These are phyloP conservation scores for Platanthera guangdongensis DNA, from an alignment of 106 monocot genomes.

Conservation along the genomic window DNA sequence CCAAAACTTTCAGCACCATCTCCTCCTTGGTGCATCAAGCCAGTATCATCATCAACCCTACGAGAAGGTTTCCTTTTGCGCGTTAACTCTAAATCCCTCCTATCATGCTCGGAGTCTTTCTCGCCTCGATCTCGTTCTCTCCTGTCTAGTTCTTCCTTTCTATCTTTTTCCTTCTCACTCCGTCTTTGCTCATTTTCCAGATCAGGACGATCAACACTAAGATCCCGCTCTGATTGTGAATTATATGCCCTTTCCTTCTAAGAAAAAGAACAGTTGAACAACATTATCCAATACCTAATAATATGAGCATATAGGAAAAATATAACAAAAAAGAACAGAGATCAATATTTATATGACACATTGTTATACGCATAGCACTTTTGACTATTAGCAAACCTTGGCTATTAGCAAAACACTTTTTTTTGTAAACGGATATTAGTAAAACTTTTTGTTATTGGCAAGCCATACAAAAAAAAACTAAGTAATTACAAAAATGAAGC, in stretches of 20 bases:
- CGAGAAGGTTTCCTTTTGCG: slow-evolving; percentile 46
- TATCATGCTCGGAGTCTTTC: slow-evolving; percentile 66
- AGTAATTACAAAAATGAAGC: background rate
- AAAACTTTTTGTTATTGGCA: background rate
- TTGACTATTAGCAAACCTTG: too few species aligned
- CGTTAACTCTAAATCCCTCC: slow-evolving; percentile 36
- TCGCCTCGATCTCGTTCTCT: slow-evolving; percentile 61
- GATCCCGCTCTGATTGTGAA: slow-evolving; percentile 46
- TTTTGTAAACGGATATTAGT: too few species aligned
- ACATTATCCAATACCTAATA: background rate
- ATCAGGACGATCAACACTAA: slow-evolving; percentile 72
- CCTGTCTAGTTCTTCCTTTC: slow-evolving; percentile 64
- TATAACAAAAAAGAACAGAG: background rate
- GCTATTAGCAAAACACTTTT: too few species aligned
- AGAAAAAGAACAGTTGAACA: background rate
- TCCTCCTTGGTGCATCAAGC: slow-evolving; percentile 33
- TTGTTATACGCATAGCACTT: background rate
- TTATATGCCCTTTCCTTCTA: slow-evolving; percentile 67
- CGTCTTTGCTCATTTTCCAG: slow-evolving; percentile 63
- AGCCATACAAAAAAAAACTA: background rate
- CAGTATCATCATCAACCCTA: slow-evolving; percentile 43
- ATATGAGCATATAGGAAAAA: slow-evolving; percentile 2
- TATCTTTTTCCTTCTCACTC: slow-evolving; percentile 71
- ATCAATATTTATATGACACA: background rate
- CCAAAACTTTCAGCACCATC: slow-evolving; percentile 49